These are phyloP conservation scores for Dioszegia crocea DNA, from an alignment of 768 basidiomycete species.

Conservation along the genomic window DNA sequence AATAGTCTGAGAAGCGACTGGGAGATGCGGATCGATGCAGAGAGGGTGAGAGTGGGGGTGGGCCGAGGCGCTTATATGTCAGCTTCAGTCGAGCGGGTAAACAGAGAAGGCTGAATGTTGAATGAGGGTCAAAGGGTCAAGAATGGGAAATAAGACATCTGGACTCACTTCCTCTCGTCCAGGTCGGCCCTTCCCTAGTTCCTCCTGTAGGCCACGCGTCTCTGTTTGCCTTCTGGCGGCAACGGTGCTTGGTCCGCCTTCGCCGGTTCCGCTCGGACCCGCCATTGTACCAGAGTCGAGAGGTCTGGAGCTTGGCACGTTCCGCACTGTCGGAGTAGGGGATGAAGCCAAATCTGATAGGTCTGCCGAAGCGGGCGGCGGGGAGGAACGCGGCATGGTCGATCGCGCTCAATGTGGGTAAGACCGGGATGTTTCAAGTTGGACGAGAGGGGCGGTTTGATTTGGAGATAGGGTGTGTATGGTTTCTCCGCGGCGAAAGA, in stretches of 20 bases:
- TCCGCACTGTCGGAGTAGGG: conserved; percentile 28
- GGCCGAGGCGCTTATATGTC: background rate
- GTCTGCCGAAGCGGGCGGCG: background rate
- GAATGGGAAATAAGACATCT: background rate
- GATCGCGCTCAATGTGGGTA: background rate
- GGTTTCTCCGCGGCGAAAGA: too few species aligned
- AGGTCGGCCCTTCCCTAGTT: conserved; percentile 20
- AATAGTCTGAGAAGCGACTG: background rate
- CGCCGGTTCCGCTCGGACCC: background rate
- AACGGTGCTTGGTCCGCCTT: background rate
- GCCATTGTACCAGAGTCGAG: background rate
- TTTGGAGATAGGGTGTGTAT: too few species aligned
- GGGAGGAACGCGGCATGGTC: background rate
- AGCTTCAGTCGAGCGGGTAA: background rate
- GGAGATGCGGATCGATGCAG: conserved; percentile 3
- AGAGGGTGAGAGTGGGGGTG: conserved; percentile 1
- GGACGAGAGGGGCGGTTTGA: background rate
- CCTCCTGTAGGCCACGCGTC: conserved; percentile 10
- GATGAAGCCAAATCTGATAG: conserved; percentile 17
- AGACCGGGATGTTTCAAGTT: background rate
- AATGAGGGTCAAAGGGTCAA: too few species aligned
- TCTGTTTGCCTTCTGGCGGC: background rate
- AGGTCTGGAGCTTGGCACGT: background rate
- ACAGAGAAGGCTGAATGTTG: background rate
- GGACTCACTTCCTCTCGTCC: conserved; percentile 1